Evolutionary conservation across 352 stramenopile genomes (phyloP), one percentile per base, ranked within the genome.

Genomic region (Phytophthora constricta): DNA sequence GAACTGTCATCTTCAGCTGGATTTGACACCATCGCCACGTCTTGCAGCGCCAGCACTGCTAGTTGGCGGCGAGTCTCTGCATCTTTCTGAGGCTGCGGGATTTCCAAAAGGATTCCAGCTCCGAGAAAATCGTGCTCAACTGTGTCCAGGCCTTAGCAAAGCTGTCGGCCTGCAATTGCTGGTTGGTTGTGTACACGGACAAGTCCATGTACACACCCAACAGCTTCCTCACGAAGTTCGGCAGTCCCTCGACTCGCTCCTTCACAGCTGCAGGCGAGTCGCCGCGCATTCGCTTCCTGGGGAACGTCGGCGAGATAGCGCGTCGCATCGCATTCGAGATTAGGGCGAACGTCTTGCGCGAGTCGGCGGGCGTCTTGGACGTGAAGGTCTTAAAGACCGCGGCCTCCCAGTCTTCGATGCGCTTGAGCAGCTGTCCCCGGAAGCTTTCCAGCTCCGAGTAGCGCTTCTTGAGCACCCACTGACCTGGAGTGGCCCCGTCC

Each of bases 391-490:
- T 65, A 3, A 46, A 60, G 28, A 72, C 61, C 11, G 56, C 53
- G 20, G 54, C 58, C 27, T 89, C 80, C 77, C 77, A 89, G 46
- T 72, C 50, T 37, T 72, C 69, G 27, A 86, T 83, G 17, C 68
- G 57, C 25, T 77, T 66, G 43, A 87, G 57, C 46, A 87, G 65
- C 9, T 64, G 49, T 31, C 62, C 27, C 14, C 79, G 80, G 50
- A 90, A 86, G 5, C 27, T 17, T 13, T 71, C 62, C 46, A 86
- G 85, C 65, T 91, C 79, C 17, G 80, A 88, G 46, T 85, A 91
- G 19, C 83, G 79, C 25, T 86, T 86, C 51, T 72, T 70, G 46
- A 91, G 57, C 19, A 82, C 51, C 83, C 83, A 91, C 47, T 62
- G 65, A 43, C 16, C 34, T 42, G 14, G 34, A 2, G 47, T 31